These are phyloP conservation scores for Cladobotryum protrusum DNA, from an alignment of 2,329 filamentous ascomycete species.

Conservation along the genomic window DNA sequence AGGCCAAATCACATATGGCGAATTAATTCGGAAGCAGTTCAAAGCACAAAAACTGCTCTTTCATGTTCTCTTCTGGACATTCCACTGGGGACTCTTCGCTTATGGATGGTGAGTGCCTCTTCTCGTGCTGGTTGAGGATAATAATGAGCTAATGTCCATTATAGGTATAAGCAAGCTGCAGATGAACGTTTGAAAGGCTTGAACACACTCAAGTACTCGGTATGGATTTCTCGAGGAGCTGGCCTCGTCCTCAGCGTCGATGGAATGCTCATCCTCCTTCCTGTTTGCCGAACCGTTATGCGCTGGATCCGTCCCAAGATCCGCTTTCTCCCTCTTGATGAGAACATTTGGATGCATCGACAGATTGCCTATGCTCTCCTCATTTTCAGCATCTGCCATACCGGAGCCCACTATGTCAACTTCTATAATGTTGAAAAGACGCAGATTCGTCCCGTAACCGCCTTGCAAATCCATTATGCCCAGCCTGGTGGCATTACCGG, in stretches of 20 bases:
- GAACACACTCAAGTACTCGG: slow-evolving; percentile 78
- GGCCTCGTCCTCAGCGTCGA: slow-evolving; percentile 81
- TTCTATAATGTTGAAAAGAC: slow-evolving; percentile 91
- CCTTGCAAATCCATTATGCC: slow-evolving; percentile 85
- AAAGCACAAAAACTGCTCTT: slow-evolving; percentile 67
- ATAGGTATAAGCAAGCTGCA: slow-evolving; percentile 69
- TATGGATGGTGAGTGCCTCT: slow-evolving; percentile 66
- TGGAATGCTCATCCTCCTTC: slow-evolving; percentile 79
- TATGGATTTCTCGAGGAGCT: slow-evolving; percentile 94
- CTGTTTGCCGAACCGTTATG: slow-evolving; percentile 89
- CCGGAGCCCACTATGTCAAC: slow-evolving; percentile 85
- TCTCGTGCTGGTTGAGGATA: neutral
- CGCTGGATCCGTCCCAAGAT: slow-evolving; percentile 80
- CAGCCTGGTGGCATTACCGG: slow-evolving; percentile 89
- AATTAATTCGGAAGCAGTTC: slow-evolving; percentile 57
- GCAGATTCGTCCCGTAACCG: slow-evolving; percentile 73
- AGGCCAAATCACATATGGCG: slow-evolving; percentile 36
- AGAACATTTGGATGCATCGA: slow-evolving; percentile 94
- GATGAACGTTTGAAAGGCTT: slow-evolving; percentile 67
- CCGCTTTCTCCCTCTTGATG: slow-evolving; percentile 85
- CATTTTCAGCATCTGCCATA: slow-evolving; percentile 74
- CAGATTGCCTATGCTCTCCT: slow-evolving; percentile 88
- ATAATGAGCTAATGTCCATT: neutral
- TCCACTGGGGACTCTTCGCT: slow-evolving; percentile 74
- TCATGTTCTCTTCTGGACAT: slow-evolving; percentile 72